Conservation (phyloP, 148 eudicot genomes). For the Fagopyrum tataricum region DNA sequence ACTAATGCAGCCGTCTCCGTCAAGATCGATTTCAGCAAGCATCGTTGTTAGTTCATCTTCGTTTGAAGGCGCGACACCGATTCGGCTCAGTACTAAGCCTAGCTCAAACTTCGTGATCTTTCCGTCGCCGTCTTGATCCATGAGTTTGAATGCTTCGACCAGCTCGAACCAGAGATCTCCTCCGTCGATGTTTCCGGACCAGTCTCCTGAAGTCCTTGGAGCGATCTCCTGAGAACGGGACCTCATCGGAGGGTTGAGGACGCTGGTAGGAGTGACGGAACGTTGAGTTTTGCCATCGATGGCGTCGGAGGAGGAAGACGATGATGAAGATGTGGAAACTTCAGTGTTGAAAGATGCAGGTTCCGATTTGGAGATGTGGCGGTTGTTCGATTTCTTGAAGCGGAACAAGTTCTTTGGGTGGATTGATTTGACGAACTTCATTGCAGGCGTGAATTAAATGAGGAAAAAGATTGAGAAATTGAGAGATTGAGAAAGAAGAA, state of each 20-base stretch:
- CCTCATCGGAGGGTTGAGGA: neutral
- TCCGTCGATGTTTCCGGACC: neutral
- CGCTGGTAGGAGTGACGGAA: constrained; percentile 14
- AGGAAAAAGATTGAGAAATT: neutral
- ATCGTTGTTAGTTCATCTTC: constrained; percentile 10
- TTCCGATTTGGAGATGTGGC: constrained; percentile 2
- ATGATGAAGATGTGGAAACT: neutral
- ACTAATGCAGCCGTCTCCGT: constrained; percentile 11
- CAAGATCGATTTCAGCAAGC: constrained; percentile 10
- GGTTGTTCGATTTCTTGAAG: constrained; percentile 1
- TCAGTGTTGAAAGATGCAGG: constrained; percentile 4
- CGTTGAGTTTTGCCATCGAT: neutral
- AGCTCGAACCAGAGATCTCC: constrained; percentile 5
- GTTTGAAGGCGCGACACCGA: neutral
- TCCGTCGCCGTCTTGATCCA: constrained; percentile 15
- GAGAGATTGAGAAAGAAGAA: neutral
- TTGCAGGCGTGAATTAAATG: neutral
- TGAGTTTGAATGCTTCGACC: constrained; percentile 10
- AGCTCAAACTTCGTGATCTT: constrained; percentile 10
- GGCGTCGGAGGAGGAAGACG: neutral
- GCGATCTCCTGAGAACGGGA: neutral
- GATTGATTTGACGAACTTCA: constrained; percentile 4
- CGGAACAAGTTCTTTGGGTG: constrained; percentile 5
- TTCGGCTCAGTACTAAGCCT: neutral
- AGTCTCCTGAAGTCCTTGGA: neutral